These are phyloP conservation scores for Mycena amicta DNA, from an alignment of 768 basidiomycete species.

Conservation along the genomic window DNA sequence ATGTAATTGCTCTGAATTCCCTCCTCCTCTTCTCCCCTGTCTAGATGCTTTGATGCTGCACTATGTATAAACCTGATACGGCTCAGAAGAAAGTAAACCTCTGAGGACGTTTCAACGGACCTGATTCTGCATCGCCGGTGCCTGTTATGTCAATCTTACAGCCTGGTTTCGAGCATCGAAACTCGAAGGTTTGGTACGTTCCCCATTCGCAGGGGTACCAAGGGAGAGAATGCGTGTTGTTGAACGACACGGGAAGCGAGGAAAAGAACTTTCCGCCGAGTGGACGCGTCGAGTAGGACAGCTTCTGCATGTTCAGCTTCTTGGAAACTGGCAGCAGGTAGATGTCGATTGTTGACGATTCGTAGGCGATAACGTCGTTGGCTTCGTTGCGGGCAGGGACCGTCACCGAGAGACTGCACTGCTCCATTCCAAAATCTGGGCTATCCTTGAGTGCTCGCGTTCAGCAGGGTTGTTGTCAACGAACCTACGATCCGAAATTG, in stretches of 20 bases:
- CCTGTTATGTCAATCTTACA: conserved; percentile 19
- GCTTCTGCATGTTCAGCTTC: conserved; percentile 18
- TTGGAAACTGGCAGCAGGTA: conserved; percentile 8
- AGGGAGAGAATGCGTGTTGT: conserved; percentile 12
- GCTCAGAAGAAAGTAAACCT: not conserved
- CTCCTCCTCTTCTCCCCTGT: not conserved
- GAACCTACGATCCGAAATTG: conserved; percentile 27
- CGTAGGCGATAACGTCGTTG: conserved; percentile 1
- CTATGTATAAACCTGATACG: conserved; percentile 9
- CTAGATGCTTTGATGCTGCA: conserved; percentile 18
- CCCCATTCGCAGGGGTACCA: conserved; percentile 14
- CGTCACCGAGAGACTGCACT: conserved; percentile 26
- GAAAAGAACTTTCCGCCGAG: conserved; percentile 8
- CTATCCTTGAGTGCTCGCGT: not conserved
- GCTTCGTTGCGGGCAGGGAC: conserved; percentile 20
- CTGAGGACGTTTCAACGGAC: not conserved
- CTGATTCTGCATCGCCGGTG: conserved; percentile 10
- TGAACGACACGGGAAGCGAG: conserved; percentile 13
- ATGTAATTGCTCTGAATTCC: not conserved
- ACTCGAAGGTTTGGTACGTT: conserved; percentile 17
- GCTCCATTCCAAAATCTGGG: conserved; percentile 36
- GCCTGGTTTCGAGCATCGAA: conserved; percentile 10
- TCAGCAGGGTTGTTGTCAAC: not conserved
- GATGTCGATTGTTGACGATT: conserved; percentile 15
- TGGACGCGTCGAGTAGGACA: conserved; percentile 14